A percentile compares a stretch with the other conserved stretches of the same genome.
These are phyloP conservation scores for Gracilaria vermiculophylla DNA, from an alignment of 23 red algal species.

Conservation along the genomic window DNA sequence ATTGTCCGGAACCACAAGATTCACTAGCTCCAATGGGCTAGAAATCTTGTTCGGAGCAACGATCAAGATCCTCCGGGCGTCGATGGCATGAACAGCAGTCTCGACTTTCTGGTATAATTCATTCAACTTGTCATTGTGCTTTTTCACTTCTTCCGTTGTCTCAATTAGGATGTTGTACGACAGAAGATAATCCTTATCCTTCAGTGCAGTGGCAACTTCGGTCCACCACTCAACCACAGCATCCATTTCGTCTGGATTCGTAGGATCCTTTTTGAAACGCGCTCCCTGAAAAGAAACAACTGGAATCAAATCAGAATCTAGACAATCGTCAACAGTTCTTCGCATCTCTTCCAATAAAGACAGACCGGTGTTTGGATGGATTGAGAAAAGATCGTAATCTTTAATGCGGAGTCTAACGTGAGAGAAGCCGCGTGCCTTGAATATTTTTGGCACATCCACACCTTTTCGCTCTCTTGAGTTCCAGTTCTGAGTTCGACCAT, in stretches of 20 bases:
- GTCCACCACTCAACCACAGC: neutral
- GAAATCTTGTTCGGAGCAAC: constrained; percentile 13
- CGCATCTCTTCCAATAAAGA: neutral
- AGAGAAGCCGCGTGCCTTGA: neutral
- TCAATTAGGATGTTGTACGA: constrained; percentile 18
- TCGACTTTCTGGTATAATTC: neutral
- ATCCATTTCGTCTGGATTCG: neutral
- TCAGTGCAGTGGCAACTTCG: neutral
- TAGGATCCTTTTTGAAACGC: neutral
- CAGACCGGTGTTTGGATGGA: neutral
- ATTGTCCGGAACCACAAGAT: constrained; percentile 3
- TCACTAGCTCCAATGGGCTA: neutral
- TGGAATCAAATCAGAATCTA: neutral
- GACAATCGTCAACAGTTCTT: neutral
- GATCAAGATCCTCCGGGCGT: constrained; percentile 1
- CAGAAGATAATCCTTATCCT: constrained; percentile 10
- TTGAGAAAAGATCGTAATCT: neutral
- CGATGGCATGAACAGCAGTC: constrained; percentile 2
- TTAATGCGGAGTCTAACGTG: constrained; percentile 9
- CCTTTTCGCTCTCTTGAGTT: neutral
- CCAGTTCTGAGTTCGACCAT: neutral
- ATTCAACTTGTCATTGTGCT: constrained; percentile 1
- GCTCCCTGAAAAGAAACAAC: neutral
- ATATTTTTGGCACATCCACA: neutral
- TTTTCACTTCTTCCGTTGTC: neutral